Conservation (phyloP, 306 rosid genomes). For the Vigna radiata region DNA sequence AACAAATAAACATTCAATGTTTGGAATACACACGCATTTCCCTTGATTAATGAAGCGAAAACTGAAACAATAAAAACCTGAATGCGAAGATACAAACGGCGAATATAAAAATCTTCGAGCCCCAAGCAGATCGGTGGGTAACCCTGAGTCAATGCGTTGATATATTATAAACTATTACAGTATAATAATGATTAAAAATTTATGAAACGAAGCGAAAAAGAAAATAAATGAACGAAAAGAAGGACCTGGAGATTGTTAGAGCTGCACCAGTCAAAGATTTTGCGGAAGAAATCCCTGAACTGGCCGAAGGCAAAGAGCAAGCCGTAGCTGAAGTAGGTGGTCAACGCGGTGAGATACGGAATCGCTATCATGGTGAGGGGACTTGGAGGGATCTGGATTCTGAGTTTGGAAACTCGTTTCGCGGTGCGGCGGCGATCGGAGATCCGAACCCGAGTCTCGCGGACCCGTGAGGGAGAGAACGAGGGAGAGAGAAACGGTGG, state of each 20-base stretch:
- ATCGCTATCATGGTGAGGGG: conserved; percentile 59
- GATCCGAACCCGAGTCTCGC: conserved; percentile 44
- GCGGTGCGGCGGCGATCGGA: neutral
- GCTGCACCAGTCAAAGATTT: conserved; percentile 70
- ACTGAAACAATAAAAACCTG: conserved; percentile 56
- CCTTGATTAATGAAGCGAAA: neutral
- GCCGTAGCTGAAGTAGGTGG: conserved; percentile 93
- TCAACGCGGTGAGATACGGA: conserved; percentile 88
- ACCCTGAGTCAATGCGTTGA: conserved; percentile 51
- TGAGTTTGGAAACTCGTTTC: conserved; percentile 10
- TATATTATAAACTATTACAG: neutral
- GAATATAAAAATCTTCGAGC: conserved; percentile 86
- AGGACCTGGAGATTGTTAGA: conserved; percentile 71
- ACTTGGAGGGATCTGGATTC: conserved; percentile 20
- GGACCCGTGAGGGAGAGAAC: conserved; percentile 18
- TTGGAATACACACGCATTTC: no score
- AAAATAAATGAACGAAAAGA: no score
- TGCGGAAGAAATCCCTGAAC: conserved; percentile 81
- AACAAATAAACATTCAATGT: neutral
- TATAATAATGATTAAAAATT: neutral
- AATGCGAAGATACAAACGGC: conserved; percentile 85
- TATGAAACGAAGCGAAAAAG: neutral
- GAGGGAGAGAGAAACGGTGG: neutral
- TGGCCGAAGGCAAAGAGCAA: conserved; percentile 89
- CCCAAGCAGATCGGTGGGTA: conserved; percentile 95